Base-by-base conservation (phyloP, 441 rosid genomes). In the Erodium moschatum region DNA sequence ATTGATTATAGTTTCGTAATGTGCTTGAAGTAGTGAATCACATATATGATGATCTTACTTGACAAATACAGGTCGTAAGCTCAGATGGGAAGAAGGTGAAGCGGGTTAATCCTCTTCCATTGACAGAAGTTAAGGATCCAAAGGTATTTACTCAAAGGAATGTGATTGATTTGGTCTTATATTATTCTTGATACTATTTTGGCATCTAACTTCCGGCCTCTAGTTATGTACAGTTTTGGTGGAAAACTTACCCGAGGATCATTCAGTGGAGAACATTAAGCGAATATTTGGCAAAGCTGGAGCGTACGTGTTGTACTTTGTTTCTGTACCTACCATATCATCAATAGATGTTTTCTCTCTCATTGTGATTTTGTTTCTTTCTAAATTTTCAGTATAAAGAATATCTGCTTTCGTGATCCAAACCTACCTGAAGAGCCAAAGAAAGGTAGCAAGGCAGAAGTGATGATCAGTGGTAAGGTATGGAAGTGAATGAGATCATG, bases 191-290 rank as follows among this genome's bases (percentile, higher is more conserved):
- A 38, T 48, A 40, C 71, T 6, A 16, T 65, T 54, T 69, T 50
- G 65, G 67, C 74, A 71, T 52, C 82, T 81, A 78, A 83, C 77
- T 76, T 81, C 40, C 81, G 81, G 80, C 70, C 81, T 76, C 72
- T 78, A 92, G 98, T 75, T 80, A 63, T 82, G 75, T 80, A 86
- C 95, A 78, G 98, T 93, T 74, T 77, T 93, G 87, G 93, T 88
- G 70, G 98, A 93, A 80, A 93, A 93, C 74, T 83, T 93, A 79
- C 98, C 98, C 5, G 89, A 82, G 72, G 96, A 91, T 84, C 95
- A 91, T 78, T 86, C 97, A 6, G 79, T 76, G 62, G 83, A 82
- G 78, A 91, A 87, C 76, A 81, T 93, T 56, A 73, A 73, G 67
- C 80, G 77, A 75, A 81, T 89, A 69, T 93, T 89, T 80, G 81